Conservation (phyloP, 2,329 filamentous ascomycete genomes). For the Cladosporium austrohemisphaericum region DNA sequence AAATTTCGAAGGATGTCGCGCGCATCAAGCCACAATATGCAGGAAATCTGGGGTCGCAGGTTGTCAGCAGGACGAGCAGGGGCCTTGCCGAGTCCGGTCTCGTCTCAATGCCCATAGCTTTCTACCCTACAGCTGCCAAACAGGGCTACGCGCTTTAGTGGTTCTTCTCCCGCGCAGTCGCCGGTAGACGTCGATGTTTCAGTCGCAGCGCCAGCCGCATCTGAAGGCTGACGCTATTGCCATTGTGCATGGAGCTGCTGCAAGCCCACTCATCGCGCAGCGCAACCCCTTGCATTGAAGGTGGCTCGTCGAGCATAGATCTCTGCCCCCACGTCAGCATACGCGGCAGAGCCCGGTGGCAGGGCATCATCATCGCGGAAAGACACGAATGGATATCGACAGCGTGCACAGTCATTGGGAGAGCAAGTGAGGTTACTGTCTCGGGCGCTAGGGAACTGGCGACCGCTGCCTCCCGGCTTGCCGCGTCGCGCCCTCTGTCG, state of each 20-base stretch:
- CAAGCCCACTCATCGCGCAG: constrained; percentile 9
- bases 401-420: too few relatives aligned
- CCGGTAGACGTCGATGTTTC: constrained; percentile 15
- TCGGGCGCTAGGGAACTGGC: constrained; percentile 12
- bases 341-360: constrained; percentile 2
- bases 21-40: constrained; percentile 15
- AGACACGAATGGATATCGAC: neutral
- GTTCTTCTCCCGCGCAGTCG: neutral
- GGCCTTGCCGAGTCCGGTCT: constrained; percentile 5
- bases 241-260: constrained; percentile 10
- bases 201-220: constrained; percentile 3
- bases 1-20: constrained; percentile 2
- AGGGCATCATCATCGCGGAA: neutral
- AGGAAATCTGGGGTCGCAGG: constrained; percentile 15
- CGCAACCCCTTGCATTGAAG: constrained; percentile 13
- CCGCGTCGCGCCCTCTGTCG: neutral
- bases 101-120: neutral
- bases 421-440: constrained; percentile 10
- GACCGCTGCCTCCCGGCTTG: constrained; percentile 7
- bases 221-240: constrained; percentile 3
- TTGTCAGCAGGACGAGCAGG: constrained; percentile 12
- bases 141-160: neutral
- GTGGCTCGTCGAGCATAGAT: too few relatives aligned
- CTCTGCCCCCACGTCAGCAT: constrained; percentile 8
- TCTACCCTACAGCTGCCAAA: constrained; percentile 5